Conservation (phyloP, 2,329 filamentous ascomycete genomes). For the Ophioceras dolichostomum region DNA sequence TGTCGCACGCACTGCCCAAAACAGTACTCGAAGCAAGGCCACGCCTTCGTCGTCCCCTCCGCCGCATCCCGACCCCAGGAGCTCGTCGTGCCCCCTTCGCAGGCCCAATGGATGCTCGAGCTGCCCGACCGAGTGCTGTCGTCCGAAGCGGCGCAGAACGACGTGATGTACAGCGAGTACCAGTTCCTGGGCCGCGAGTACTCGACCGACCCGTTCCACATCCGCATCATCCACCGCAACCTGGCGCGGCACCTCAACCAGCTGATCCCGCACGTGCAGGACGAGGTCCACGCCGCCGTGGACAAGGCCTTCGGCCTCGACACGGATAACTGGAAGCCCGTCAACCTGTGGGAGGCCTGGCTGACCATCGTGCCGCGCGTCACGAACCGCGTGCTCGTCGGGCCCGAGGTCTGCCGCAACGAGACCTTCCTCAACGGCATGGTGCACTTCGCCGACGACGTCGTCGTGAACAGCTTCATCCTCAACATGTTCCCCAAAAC, state of each 20-base stretch:
- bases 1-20: neutral
- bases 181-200: slow-evolving; percentile 25
- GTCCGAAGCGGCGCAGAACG: slow-evolving; percentile 29
- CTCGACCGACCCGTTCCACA: slow-evolving; percentile 24
- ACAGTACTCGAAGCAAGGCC: slow-evolving; percentile 26
- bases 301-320: slow-evolving; percentile 21
- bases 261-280: slow-evolving; percentile 26
- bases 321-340: slow-evolving; percentile 19
- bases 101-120: slow-evolving; percentile 32
- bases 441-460: slow-evolving; percentile 34
- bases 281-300: slow-evolving; percentile 24
- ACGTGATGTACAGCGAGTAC: slow-evolving; percentile 26
- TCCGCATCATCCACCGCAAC: slow-evolving; percentile 28
- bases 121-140: slow-evolving; percentile 31
- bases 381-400: slow-evolving; percentile 30
- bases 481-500: slow-evolving; percentile 32
- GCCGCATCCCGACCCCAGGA: slow-evolving; percentile 27
- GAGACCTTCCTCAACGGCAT: slow-evolving; percentile 31
- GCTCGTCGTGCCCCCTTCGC: slow-evolving; percentile 28
- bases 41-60: slow-evolving; percentile 28
- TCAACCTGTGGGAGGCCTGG: slow-evolving; percentile 33
- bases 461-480: slow-evolving; percentile 30
- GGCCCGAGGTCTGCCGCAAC: slow-evolving; percentile 25
- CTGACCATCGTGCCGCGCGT: slow-evolving; percentile 27
- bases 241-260: slow-evolving; percentile 25